phyloP scores from a whole-genome alignment of 371 early-diverging fungal species.

The Amoeboaphelidium occidentale region DNA sequence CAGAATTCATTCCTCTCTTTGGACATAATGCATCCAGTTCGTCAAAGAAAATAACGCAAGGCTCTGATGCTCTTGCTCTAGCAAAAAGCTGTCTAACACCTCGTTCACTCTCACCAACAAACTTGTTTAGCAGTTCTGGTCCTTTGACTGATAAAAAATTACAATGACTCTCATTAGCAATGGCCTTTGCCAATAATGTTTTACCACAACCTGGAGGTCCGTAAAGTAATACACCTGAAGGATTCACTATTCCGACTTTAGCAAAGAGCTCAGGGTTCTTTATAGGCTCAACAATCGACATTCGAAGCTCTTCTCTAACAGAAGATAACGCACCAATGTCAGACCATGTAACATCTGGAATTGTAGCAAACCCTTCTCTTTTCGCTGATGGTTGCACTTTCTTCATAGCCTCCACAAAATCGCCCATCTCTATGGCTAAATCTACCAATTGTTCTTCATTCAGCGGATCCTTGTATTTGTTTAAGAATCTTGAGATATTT shows the following conservation, averaged over 20 bases:
- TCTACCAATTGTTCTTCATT: conserved; percentile 55
- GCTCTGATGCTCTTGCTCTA: conserved; percentile 77
- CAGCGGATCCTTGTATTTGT: conserved; percentile 40
- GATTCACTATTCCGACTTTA: conserved; percentile 69
- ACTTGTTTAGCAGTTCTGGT: conserved; percentile 97
- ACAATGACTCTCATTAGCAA: conserved; percentile 86
- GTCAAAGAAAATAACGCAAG: conserved; percentile 97
- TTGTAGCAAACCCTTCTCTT: conserved; percentile 95
- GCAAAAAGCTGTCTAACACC: conserved; percentile 94
- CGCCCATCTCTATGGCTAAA: conserved; percentile 54
- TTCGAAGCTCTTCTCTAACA: conserved; percentile 76
- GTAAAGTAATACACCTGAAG: conserved; percentile 91
- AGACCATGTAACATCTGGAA: conserved; percentile 82
- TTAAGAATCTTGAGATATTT: conserved; percentile 39
- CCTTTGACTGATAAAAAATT: conserved; percentile 98
- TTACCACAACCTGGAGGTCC: conserved; percentile 99
- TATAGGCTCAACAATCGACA: conserved; percentile 92
- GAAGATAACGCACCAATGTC: conserved; percentile 75
- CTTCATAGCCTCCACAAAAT: conserved; percentile 66
- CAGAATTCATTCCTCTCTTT: conserved; percentile 12
- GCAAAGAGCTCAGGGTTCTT: conserved; percentile 75
- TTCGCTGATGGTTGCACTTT: conserved; percentile 92
- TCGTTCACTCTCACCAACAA: conserved; percentile 98
- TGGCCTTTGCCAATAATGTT: conserved; percentile 94
- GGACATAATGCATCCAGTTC: conserved; percentile 97